Conservation (phyloP, 495 filamentous ascomycete species). For the Neurospora sublineolata region DNA sequence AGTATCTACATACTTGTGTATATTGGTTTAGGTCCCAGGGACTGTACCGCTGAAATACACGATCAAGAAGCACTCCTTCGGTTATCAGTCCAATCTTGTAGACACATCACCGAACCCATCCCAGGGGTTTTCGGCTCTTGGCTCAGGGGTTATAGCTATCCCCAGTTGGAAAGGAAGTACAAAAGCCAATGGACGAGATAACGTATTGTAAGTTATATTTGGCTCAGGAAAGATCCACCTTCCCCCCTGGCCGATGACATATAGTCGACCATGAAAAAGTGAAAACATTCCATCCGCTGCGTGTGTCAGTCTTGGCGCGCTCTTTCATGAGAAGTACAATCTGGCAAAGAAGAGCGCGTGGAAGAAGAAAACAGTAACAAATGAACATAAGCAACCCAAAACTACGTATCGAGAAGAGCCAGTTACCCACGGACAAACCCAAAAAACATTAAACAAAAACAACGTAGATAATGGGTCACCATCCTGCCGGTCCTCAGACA, state of each 20-base stretch:
- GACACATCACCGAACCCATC: not conserved
- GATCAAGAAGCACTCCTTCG: not conserved
- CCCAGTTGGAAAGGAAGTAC: not conserved
- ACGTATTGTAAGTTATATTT: not conserved
- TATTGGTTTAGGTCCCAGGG: not conserved
- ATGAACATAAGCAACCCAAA: not conserved
- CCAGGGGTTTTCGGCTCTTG: not conserved
- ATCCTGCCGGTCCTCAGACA: not conserved
- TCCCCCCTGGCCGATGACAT: not conserved
- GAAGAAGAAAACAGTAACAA: not conserved
- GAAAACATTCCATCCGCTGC: not conserved
- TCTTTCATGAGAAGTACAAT: not conserved
- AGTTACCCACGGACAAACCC: not conserved
- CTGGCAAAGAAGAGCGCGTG: not conserved
- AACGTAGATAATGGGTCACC: not conserved
- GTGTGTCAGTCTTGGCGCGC: not conserved
- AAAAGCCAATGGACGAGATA: not conserved
- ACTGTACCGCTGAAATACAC: not conserved
- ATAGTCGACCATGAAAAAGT: not conserved
- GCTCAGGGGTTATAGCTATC: not conserved
- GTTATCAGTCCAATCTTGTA: not conserved
- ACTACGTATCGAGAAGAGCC: not conserved
- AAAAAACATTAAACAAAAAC: not conserved
- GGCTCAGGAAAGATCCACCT: not conserved
- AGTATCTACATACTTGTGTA: not conserved